Conservation (phyloP, 345 rosid species). For the Salix brachista region DNA sequence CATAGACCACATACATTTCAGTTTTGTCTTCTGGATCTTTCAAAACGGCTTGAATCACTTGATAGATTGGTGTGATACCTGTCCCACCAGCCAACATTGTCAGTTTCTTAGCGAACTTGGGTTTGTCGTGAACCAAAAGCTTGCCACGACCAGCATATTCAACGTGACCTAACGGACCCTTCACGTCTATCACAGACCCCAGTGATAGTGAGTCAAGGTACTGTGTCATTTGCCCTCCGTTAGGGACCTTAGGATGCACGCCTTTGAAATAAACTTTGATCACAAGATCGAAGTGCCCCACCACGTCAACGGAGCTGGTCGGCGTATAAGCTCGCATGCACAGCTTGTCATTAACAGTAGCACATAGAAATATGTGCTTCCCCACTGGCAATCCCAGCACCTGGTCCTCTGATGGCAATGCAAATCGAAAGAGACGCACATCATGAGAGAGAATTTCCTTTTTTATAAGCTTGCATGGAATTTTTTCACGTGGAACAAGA, state of each 20-base stretch:
- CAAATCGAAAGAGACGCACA: conserved; percentile 59
- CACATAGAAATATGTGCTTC: conserved; percentile 79
- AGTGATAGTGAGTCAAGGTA: conserved; percentile 60
- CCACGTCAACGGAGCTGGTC: conserved; percentile 51
- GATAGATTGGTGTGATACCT: conserved; percentile 87
- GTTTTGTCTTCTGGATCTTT: conserved; percentile 77
- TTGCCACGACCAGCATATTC: conserved; percentile 73
- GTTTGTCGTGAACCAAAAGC: conserved; percentile 69
- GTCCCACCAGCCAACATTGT: conserved; percentile 96
- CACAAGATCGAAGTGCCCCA: conserved; percentile 77
- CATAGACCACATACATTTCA: conserved; percentile 77
- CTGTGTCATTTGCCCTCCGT: conserved; percentile 87
- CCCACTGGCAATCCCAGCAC: conserved; percentile 74
- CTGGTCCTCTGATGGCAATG: conserved; percentile 66
- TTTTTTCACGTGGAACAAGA: conserved; percentile 73
- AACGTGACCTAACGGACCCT: conserved; percentile 87
- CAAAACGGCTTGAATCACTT: conserved; percentile 66
- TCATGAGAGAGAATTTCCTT: conserved; percentile 74
- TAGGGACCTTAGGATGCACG: conserved; percentile 70
- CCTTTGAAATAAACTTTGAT: conserved; percentile 76
- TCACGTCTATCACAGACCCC: conserved; percentile 61
- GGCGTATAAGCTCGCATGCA: conserved; percentile 93
- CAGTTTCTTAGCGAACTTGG: conserved; percentile 67
- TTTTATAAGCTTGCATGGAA: conserved; percentile 65
- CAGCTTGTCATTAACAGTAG: conserved; percentile 55